Evolutionary conservation across 2,329 filamentous ascomycete genomes (phyloP), one percentile per base, ranked within the genome.

Genomic region (Aplosporella prunicola): DNA sequence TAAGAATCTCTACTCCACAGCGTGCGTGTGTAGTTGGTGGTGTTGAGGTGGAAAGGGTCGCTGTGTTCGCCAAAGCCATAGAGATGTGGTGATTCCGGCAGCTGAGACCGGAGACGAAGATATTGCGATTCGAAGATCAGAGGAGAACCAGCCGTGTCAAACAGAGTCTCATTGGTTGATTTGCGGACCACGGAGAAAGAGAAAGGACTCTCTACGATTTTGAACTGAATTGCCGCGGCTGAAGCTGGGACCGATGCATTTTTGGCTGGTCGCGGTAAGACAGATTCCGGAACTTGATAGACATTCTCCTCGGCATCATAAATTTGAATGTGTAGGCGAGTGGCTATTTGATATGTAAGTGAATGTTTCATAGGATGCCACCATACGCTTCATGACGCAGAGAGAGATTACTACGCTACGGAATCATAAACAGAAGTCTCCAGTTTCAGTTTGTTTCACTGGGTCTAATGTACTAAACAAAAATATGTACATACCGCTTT

Each of bases 31-130:
- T 83, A 83, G 56, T 81, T 72, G 20, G 71, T 76, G 0, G 75
- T 80, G 43, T 78, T 76, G 41, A 87, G 65, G 31, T 73, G 71
- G 50, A 86, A 76, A 1, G 76, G 67, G 47, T 88, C 82, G 2
- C 74, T 78, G 53, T 86, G 80, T 59, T 89, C 83, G 23, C 84
- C 84, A 2, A 89, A 68, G 1, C 85, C 84, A 52, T 91, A 91
- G 5, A 91, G 62, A 48, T 81, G 75, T 0, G 82, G 80, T 36
- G 76, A 65, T 1, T 72, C 57, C 0, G 84, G 82, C 9, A 91
- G 66, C 43, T 67, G 72, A 2, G 83, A 88, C 28, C 80, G 72
- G 41, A 89, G 66, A 14, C 78, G 74, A 16, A 91, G 59, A 50
- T 86, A 91, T 56, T 91, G 83, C 9, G 75, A 76, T 60, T 91